These are phyloP conservation scores for Lecanoromycetidae sp. DNA, from an alignment of 2,329 filamentous ascomycete genomes.

Conservation along the genomic window DNA sequence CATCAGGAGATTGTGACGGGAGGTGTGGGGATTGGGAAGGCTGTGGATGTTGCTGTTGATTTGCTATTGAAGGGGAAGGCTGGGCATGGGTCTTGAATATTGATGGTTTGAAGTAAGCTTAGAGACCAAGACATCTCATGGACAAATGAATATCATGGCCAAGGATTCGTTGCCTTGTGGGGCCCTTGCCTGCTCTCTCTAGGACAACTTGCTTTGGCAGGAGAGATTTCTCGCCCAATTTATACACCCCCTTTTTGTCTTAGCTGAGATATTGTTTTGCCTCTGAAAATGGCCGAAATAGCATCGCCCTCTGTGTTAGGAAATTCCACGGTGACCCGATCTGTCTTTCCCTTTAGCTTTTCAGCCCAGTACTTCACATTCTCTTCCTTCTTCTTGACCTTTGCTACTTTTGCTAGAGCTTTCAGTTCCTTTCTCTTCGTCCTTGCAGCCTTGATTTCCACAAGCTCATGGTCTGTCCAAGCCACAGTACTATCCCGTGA, in stretches of 20 bases:
- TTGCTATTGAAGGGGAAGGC: not conserved
- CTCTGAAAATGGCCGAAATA: not conserved
- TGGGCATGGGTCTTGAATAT: not conserved
- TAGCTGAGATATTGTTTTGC: not conserved
- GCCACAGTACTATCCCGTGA: not conserved
- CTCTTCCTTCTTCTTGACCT: not conserved
- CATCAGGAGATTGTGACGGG: conserved; percentile 13
- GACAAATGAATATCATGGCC: not conserved
- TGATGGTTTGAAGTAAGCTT: not conserved
- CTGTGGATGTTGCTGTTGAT: conserved; percentile 7
- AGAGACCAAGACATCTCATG: not conserved
- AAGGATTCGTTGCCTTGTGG: not conserved
- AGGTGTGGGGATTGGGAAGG: conserved; percentile 9
- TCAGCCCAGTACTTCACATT: not conserved
- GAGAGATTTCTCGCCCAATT: not conserved
- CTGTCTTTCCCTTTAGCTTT: not conserved
- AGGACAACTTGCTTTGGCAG: not conserved
- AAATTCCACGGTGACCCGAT: not conserved
- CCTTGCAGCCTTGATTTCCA: not conserved
- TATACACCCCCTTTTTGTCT: not conserved
- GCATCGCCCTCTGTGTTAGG: too few species aligned
- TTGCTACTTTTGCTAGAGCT: not conserved
- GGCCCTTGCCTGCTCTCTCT: not conserved
- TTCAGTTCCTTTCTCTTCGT: conserved; percentile 4
- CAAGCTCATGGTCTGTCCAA: not conserved